phyloP scores from a whole-genome alignment of 2,329 filamentous ascomycete genomes.

The Emergomyces orientalis region DNA sequence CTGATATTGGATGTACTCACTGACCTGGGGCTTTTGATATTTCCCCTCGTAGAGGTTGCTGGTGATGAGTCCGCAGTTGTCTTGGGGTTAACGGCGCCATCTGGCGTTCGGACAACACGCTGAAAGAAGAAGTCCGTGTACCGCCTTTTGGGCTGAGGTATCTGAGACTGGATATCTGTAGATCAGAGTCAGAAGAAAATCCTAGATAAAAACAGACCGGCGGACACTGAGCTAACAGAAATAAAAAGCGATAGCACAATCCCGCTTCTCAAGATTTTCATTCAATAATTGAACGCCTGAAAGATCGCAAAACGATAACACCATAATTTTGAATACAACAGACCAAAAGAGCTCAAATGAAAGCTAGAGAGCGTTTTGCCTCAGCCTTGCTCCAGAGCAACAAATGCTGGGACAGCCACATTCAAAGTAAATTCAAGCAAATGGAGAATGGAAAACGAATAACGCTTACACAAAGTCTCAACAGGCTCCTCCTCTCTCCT shows the following conservation, averaged over 20 bases:
- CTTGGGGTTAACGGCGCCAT: slow-evolving; percentile 14
- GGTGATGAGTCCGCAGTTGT: slow-evolving; percentile 12
- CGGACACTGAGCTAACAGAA: neutral
- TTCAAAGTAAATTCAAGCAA: slow-evolving; percentile 6
- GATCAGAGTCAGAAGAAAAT: slow-evolving; percentile 5
- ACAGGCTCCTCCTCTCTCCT: slow-evolving; percentile 49
- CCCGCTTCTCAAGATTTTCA: neutral
- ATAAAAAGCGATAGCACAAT: neutral
- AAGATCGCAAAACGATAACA: neutral
- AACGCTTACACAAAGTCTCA: slow-evolving; percentile 42
- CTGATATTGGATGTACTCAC: slow-evolving; percentile 11
- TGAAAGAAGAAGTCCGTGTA: slow-evolving; percentile 42
- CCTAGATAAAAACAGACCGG: neutral
- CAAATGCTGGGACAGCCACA: neutral
- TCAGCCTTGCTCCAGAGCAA: neutral
- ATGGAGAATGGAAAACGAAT: slow-evolving; percentile 9
- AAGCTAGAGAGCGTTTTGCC: neutral
- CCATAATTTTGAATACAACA: neutral
- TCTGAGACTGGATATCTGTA: slow-evolving; percentile 38
- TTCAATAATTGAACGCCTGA: neutral
- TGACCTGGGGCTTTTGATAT: neutral
- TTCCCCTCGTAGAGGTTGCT: neutral
- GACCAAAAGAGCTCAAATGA: neutral
- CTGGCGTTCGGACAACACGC: slow-evolving; percentile 27
- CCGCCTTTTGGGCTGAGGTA: slow-evolving; percentile 39